Conservation (phyloP, 2,329 filamentous ascomycete genomes). For the Ambrosiella beaveri region DNA sequence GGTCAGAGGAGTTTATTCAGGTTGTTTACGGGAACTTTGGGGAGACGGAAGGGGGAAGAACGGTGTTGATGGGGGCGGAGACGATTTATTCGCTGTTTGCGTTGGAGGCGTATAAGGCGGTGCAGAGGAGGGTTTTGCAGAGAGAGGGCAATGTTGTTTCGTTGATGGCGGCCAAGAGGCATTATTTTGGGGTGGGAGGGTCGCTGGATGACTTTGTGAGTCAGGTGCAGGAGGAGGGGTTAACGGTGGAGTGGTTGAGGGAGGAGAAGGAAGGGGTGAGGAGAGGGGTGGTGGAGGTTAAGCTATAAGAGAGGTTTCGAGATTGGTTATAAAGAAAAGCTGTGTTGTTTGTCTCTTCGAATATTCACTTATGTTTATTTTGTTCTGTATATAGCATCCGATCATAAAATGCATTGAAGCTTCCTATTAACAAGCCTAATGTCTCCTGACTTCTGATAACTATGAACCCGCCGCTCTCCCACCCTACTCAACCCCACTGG, state of each 20-base stretch:
- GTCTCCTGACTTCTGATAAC: too few species aligned
- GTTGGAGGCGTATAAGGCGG: slow-evolving; percentile 49
- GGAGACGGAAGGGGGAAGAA: slow-evolving; percentile 9
- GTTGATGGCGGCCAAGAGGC: slow-evolving; percentile 56
- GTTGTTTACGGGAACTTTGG: slow-evolving; percentile 29
- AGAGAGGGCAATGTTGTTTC: slow-evolving; percentile 32
- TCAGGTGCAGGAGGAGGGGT: slow-evolving; percentile 31
- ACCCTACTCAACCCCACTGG: too few species aligned
- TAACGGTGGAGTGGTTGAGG: slow-evolving; percentile 30
- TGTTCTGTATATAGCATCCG: background rate
- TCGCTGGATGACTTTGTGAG: slow-evolving; percentile 59
- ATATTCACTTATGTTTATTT: background rate
- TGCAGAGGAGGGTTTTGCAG: slow-evolving; percentile 41
- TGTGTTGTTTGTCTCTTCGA: background rate
- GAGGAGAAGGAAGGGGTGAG: slow-evolving; percentile 45
- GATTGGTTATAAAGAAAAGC: background rate
- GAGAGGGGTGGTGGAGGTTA: slow-evolving; percentile 40
- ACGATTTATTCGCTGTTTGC: slow-evolving; percentile 70
- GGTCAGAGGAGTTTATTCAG: slow-evolving; percentile 47
- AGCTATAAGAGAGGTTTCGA: slow-evolving; percentile 8
- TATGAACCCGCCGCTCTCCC: too few species aligned
- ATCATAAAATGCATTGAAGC: too few species aligned
- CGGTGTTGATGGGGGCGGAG: slow-evolving; percentile 53
- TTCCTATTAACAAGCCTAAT: too few species aligned
- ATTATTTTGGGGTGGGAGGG: slow-evolving; percentile 74